phyloP scores from a whole-genome alignment of 2,329 filamentous ascomycete genomes.

The Scytalidium sp. region DNA sequence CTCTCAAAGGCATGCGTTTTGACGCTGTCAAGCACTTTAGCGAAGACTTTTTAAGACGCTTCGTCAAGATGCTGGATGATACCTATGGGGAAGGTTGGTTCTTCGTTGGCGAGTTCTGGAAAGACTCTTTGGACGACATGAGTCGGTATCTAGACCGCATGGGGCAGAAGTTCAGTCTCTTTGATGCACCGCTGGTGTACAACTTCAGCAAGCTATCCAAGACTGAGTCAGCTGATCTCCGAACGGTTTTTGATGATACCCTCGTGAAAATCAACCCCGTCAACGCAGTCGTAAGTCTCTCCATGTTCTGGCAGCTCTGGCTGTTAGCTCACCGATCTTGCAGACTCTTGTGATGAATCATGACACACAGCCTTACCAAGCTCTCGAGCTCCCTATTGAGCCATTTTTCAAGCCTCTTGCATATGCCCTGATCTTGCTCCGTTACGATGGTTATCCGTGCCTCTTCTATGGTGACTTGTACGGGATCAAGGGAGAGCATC shows the following conservation, averaged over 20 bases:
- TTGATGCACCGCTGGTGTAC: constrained; percentile 67
- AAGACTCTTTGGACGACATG: constrained; percentile 53
- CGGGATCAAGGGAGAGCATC: constrained; percentile 48
- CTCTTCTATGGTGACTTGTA: constrained; percentile 71
- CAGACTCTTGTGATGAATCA: constrained; percentile 70
- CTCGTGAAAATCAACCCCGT: constrained; percentile 51
- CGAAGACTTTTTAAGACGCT: constrained; percentile 62
- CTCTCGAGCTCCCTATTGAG: constrained; percentile 58
- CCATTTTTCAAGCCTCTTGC: constrained; percentile 69
- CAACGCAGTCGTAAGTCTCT: constrained; percentile 51
- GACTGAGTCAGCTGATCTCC: constrained; percentile 54
- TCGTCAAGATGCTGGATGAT: constrained; percentile 55
- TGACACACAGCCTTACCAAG: constrained; percentile 65
- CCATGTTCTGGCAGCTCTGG: background rate
- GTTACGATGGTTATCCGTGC: constrained; percentile 59
- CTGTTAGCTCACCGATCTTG: background rate
- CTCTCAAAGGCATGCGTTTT: constrained; percentile 63
- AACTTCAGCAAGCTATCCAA: constrained; percentile 62
- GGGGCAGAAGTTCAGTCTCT: constrained; percentile 57
- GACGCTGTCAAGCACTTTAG: constrained; percentile 74
- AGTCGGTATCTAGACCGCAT: constrained; percentile 55
- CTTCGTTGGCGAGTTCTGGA: constrained; percentile 70
- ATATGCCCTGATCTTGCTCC: constrained; percentile 68
- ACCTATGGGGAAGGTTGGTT: constrained; percentile 53
- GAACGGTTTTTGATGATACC: constrained; percentile 60